Base-by-base conservation (phyloP, 2,329 filamentous ascomycete species). In the Epichloe bromicola region DNA sequence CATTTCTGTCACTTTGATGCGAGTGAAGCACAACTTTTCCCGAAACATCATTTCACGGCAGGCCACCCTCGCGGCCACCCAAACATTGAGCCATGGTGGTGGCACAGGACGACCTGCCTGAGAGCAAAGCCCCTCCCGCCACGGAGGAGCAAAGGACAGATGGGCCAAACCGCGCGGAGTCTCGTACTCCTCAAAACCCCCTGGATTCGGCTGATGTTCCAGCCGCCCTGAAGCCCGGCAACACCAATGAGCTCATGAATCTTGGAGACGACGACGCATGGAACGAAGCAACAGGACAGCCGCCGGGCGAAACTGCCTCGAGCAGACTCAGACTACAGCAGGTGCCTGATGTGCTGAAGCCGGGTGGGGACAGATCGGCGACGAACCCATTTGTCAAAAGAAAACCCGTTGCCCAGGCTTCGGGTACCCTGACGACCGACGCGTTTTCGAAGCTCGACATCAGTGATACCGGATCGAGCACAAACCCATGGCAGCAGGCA, bases 301-400 rank as follows among this genome's bases (percentile, higher is more conserved):
- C 55, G 5, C 14, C 30, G 4, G 19, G n/a, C 12, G 30, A 8
- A 1, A 38, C n/a, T 5, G 53, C 52, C 39, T 17, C 44, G 20
- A 46, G 51, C 15, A 51, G 41, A 1, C 34, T 51, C 15, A 51
- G 41, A 1, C 34, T 51, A 1, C 50, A 56, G 48, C 58, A 61
- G 26, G 57, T 65, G 2, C 67, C 70, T 3, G 57, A 61, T 19
- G 54, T 59, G 2, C 57, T 70, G 48, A 63, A 59, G 36, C 67
- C 70, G 23, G 66, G 63, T 48, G 59, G 54, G 12, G 58, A 59
- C 8, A 63, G 65, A 38, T 57, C 61, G 26, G 69, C 74, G 51
- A 78, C 75, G 19, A 80, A 80, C 49, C 76, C 76, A 0, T 80
- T 80, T 60, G 57, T 69, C 20, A 74, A 74, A 54, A 72, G 74